phyloP scores from a whole-genome alignment of 805 yeast species.

The Zygosaccharomyces pseudorouxii region DNA sequence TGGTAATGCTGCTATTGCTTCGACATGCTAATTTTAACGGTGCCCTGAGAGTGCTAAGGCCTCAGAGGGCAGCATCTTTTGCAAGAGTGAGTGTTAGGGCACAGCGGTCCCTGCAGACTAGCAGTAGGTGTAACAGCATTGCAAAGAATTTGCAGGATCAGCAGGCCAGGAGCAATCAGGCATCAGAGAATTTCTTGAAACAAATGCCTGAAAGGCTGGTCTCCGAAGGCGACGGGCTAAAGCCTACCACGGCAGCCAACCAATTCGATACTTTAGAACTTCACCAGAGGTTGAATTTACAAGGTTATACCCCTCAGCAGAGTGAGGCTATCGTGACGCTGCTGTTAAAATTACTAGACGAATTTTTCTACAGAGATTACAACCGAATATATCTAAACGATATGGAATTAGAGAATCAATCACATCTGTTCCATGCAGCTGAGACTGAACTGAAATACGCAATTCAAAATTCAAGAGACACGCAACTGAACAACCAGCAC shows the following conservation, averaged over 20 bases:
- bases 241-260: conserved; percentile 30
- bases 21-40: not conserved
- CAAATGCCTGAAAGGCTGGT: conserved; percentile 31
- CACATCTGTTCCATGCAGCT: conserved; percentile 86
- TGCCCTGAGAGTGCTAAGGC: not conserved
- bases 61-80: not conserved
- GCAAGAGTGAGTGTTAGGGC: not conserved
- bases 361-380: conserved; percentile 43
- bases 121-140: not conserved
- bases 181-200: conserved; percentile 20
- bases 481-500: conserved; percentile 61
- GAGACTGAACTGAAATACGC: conserved; percentile 81
- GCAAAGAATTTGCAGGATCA: not conserved
- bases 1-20: not conserved
- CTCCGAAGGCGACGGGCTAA: conserved; percentile 27
- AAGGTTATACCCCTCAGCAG: conserved; percentile 25
- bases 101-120: not conserved
- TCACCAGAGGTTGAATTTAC: conserved; percentile 16
- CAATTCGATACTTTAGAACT: conserved; percentile 29
- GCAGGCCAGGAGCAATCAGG: not conserved
- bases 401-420: conserved; percentile 80
- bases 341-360: conserved; percentile 35
- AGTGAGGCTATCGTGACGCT: conserved; percentile 30
- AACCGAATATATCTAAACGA: conserved; percentile 31
- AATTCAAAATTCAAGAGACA: conserved; percentile 64